A percentile compares a stretch with the other conserved stretches of the same genome.
These are phyloP conservation scores for Solanum tarapatanum DNA, from an alignment of 257 asterid species.

Conservation along the genomic window DNA sequence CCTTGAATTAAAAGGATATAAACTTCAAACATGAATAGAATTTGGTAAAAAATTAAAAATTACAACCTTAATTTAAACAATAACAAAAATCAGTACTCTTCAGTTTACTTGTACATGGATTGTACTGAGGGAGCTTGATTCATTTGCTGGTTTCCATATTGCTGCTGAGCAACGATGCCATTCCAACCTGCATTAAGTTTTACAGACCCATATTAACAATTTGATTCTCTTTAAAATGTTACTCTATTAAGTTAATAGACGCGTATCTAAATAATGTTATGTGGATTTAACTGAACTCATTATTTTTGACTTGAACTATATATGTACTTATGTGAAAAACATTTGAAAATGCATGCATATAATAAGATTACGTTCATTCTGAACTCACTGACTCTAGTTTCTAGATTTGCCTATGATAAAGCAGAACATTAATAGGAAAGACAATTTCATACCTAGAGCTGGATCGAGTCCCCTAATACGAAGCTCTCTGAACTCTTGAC, in stretches of 20 bases:
- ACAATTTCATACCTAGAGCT: constrained; percentile 18
- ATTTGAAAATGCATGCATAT: background rate
- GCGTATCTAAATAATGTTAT: too few species aligned
- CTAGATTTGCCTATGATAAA: background rate
- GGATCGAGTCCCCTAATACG: constrained; percentile 31
- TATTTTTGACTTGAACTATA: background rate
- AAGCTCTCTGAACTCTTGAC: constrained; percentile 47
- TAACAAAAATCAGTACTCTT: background rate
- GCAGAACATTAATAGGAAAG: background rate
- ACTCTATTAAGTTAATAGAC: too few species aligned
- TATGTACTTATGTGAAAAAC: background rate
- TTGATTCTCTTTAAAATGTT: background rate
- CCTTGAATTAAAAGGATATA: background rate
- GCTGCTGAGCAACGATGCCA: constrained; percentile 35
- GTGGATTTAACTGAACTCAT: too few species aligned
- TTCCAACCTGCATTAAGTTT: constrained; percentile 33
- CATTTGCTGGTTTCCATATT: constrained; percentile 6
- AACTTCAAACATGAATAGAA: background rate
- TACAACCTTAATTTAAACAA: background rate
- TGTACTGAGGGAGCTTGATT: constrained; percentile 26
- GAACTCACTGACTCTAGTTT: background rate
- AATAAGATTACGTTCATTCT: background rate
- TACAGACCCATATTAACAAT: background rate
- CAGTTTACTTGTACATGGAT: constrained; percentile 23
- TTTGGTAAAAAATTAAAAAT: background rate